These are phyloP conservation scores for Linderina pennispora DNA, from an alignment of 192 early-diverging fungal species.

Conservation along the genomic window DNA sequence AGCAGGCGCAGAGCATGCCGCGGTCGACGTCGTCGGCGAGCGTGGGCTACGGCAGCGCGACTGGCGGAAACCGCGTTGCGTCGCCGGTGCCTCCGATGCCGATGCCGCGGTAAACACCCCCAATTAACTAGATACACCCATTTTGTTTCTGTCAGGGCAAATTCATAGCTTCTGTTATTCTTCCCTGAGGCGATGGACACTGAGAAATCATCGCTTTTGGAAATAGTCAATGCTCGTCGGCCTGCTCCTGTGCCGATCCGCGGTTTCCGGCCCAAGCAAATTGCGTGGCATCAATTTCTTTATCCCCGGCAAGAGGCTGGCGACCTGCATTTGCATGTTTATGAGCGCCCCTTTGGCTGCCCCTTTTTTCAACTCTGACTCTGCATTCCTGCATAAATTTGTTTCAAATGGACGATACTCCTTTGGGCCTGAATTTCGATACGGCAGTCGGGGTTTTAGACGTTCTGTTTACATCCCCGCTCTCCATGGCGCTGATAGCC, in stretches of 20 bases:
- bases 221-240: no score
- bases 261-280: no score
- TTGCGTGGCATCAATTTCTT: no score
- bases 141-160: no score
- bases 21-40: slow-evolving; percentile 34
- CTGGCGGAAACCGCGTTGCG: slow-evolving; percentile 30
- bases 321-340: no score
- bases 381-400: background rate
- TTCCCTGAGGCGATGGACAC: no score
- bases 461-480: slow-evolving; percentile 2
- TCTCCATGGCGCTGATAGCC: slow-evolving; percentile 2
- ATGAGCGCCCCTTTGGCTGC: background rate
- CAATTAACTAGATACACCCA: slow-evolving; percentile 1
- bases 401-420: background rate
- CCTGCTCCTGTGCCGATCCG: no score
- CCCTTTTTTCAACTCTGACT: background rate
- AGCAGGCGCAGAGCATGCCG: slow-evolving; percentile 6
- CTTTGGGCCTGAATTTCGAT: slow-evolving; percentile 29
- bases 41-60: slow-evolving; percentile 29
- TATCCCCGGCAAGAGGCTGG: no score
- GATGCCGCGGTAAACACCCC: background rate
- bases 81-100: slow-evolving; percentile 39
- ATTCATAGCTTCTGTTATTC: no score
- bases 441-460: slow-evolving; percentile 5
- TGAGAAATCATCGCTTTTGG: no score